Evolutionary conservation across 192 early-diverging fungal species (phyloP).

Genomic region (Coemansia sp.): DNA sequence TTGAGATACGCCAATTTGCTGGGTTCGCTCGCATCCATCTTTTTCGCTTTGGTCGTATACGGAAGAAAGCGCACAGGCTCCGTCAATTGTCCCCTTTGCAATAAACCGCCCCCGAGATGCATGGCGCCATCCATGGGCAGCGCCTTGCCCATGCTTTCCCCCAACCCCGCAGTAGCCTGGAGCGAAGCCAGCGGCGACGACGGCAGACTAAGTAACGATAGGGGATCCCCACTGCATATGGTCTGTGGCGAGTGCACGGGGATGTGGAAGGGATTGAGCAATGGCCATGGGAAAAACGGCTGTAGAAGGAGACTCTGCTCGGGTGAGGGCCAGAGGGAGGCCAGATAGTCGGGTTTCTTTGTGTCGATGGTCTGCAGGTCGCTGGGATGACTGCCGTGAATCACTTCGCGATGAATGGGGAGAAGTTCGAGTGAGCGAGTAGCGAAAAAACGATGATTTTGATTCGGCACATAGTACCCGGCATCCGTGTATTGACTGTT

Average conservation of each 20-base stretch:
- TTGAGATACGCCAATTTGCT: conserved; percentile 27
- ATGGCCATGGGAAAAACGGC: conserved; percentile 9
- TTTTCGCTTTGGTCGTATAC: not conserved
- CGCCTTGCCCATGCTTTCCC: not conserved
- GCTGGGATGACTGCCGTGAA: not conserved
- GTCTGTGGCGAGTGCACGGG: not conserved
- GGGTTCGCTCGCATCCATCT: not conserved
- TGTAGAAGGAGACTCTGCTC: conserved; percentile 6
- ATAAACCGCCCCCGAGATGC: not conserved
- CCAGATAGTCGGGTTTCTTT: conserved; percentile 3
- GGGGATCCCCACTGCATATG: not conserved
- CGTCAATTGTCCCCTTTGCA: no score
- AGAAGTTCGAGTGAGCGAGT: conserved; percentile 15
- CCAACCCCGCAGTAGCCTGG: not conserved
- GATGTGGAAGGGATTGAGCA: not conserved
- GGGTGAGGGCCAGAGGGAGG: not conserved
- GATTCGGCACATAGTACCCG: not conserved
- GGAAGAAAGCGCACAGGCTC: not conserved
- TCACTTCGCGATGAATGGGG: conserved; percentile 27
- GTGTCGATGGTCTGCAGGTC: not conserved
- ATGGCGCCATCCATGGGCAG: not conserved
- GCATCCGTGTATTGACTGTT: conserved; percentile 1
- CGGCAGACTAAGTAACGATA: not conserved
- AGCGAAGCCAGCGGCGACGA: not conserved
- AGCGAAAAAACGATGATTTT: conserved; percentile 26